phyloP scores from a whole-genome alignment of 441 rosid genomes.

The Adansonia madagascariensis region DNA sequence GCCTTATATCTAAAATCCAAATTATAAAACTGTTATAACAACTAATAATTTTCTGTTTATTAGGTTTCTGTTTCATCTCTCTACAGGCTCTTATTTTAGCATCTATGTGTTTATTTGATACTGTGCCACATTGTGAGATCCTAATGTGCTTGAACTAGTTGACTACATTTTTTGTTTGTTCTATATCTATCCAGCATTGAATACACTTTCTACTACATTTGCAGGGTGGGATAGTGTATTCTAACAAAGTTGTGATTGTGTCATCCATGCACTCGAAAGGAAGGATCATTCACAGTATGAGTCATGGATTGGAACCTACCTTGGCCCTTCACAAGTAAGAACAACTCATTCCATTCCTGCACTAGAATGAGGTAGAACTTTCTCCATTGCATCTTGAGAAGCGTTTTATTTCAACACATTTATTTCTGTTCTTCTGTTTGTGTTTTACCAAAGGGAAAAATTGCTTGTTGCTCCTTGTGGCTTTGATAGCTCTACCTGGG shows the following conservation, averaged over 20 bases:
- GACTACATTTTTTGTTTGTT: constrained; percentile 20
- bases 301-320: constrained; percentile 63
- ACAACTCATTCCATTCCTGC: constrained; percentile 29
- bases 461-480: constrained; percentile 64
- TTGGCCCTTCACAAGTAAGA: constrained; percentile 66
- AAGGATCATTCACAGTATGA: constrained; percentile 43
- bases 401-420: constrained; percentile 10
- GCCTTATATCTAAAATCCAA: background rate
- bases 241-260: constrained; percentile 69
- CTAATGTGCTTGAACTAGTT: background rate
- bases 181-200: constrained; percentile 25
- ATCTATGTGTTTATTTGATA: constrained; percentile 13
- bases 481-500: constrained; percentile 60
- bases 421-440: constrained; percentile 14
- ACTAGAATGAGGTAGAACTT: constrained; percentile 29
- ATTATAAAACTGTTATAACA: constrained; percentile 9
- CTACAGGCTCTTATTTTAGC: background rate
- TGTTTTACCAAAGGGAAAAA: constrained; percentile 58
- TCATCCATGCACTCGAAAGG: constrained; percentile 61
- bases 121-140: constrained; percentile 1
- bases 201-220: constrained; percentile 24
- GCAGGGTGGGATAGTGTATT: constrained; percentile 86
- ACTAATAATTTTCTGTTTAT: background rate
- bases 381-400: constrained; percentile 16
- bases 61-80: background rate